Base-by-base conservation (phyloP, 2,329 filamentous ascomycete genomes). In the Pseudogymnoascus sp. region DNA sequence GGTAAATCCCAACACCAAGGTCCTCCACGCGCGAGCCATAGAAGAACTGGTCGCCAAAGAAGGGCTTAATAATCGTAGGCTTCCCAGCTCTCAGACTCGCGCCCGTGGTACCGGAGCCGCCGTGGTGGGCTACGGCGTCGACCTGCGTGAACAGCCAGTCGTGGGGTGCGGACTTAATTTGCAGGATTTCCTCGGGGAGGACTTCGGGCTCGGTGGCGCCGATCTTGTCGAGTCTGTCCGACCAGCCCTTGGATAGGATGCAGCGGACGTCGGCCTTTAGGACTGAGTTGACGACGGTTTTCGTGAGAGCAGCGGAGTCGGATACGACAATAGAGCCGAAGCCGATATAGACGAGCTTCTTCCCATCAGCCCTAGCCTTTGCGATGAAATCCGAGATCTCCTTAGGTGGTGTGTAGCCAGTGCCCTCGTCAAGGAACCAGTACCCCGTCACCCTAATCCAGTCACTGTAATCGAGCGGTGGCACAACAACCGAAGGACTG, bases 1-100 rank as follows among this genome's bases (percentile, higher is more conserved):
- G 80, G 70, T 87, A 90, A 18, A 96, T 86, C 0, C 94, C 94
- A 2, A 97, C 94, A 0, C 94, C 93, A 5, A 99, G 79, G 69
- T 97, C 93, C 72, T 97, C 91, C 1, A 97, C 89, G 3, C 94
- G 83, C 30, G 81, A 84, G 6, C 91, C 94, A 68, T 96, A 97
- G 78, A 99, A 99, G 79, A 89, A 97, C 71, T 99, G 94, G 69
- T 99, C 94, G 4, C 94, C 94, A 71, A 99, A 99, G 78, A 97
- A 99, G 0, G 94, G 94, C 64, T 93, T 90, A 71, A 97, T 89
- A 65, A 99, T 92, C 0, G 94, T 97, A 0, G 94, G 94, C 4
- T 96, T 84, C 2, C 94, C 94, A 0, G 92, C 92, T 59, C 94
- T 83, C 57, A 99, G 78, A 72, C 91, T 96, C 0, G 94, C 94